phyloP scores from a whole-genome alignment of 2,329 filamentous ascomycete genomes.

The Penicillium sp. region DNA sequence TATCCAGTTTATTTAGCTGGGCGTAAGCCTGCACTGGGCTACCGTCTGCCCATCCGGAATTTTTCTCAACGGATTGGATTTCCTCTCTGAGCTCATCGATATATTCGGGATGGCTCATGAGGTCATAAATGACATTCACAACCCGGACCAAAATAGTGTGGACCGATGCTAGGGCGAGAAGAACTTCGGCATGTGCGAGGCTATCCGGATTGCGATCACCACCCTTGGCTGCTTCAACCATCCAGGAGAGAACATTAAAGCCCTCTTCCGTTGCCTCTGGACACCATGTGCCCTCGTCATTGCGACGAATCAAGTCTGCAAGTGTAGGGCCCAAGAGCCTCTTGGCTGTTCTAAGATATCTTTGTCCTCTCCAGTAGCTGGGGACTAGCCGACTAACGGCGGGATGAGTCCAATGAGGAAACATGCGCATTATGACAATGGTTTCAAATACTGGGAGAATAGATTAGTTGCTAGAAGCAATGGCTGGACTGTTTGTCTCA shows the following conservation, averaged over 20 bases:
- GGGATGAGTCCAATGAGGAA: neutral
- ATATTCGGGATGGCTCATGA: neutral
- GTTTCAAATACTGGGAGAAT: neutral
- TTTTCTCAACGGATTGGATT: neutral
- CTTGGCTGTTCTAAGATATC: neutral
- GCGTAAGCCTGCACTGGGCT: neutral
- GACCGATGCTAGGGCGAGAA: neutral
- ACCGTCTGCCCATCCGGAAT: neutral
- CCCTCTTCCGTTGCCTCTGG: neutral
- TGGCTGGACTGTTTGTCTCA: no score
- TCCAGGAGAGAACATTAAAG: neutral
- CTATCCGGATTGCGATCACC: neutral
- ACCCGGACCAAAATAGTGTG: neutral
- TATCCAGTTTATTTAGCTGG: neutral
- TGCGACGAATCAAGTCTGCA: neutral
- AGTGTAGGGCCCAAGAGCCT: neutral
- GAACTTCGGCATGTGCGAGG: neutral
- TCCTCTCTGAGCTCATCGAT: neutral
- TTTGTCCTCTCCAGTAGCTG: neutral
- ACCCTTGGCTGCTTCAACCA: neutral
- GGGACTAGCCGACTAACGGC: neutral
- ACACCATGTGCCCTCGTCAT: neutral
- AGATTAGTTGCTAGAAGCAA: neutral
- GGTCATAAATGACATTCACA: neutral
- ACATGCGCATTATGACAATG: neutral